Evolutionary conservation across 495 filamentous ascomycete species (phyloP).

Genomic region (Hyphodiscus hymeniophilus): DNA sequence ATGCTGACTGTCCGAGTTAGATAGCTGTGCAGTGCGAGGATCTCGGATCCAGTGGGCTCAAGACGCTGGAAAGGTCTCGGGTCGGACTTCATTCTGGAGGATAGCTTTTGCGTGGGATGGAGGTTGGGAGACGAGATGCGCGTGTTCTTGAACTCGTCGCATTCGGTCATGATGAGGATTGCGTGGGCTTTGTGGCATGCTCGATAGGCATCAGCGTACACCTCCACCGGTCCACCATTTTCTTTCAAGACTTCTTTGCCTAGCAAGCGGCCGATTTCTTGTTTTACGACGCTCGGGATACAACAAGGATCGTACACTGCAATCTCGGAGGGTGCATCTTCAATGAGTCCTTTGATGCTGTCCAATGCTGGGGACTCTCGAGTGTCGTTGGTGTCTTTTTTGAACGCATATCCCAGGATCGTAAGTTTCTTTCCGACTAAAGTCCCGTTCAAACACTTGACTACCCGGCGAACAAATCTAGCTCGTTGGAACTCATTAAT

Average conservation of each 20-base stretch:
- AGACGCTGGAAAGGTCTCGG: constrained; percentile 16
- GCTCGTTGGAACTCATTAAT: constrained; percentile 74
- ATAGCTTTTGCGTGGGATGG: neutral
- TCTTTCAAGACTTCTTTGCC: constrained; percentile 33
- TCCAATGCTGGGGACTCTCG: constrained; percentile 61
- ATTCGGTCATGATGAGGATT: constrained; percentile 55
- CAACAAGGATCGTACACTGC: constrained; percentile 71
- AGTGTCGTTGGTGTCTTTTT: constrained; percentile 73
- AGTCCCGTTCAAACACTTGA: constrained; percentile 59
- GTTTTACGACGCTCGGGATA: constrained; percentile 29
- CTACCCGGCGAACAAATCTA: constrained; percentile 56
- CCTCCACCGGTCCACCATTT: constrained; percentile 11
- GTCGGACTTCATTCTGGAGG: constrained; percentile 3
- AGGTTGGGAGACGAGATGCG: neutral
- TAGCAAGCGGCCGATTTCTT: constrained; percentile 35
- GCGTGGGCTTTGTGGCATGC: constrained; percentile 46
- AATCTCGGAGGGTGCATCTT: constrained; percentile 55
- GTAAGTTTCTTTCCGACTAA: constrained; percentile 64
- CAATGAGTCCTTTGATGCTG: constrained; percentile 54
- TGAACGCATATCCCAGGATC: constrained; percentile 73
- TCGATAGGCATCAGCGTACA: constrained; percentile 34
- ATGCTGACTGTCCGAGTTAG: neutral
- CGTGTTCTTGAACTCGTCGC: constrained; percentile 48
- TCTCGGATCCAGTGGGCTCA: constrained; percentile 17
- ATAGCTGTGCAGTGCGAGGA: constrained; percentile 10